These are phyloP conservation scores for Hericium erinaceus DNA, from an alignment of 768 basidiomycete genomes.

Conservation along the genomic window DNA sequence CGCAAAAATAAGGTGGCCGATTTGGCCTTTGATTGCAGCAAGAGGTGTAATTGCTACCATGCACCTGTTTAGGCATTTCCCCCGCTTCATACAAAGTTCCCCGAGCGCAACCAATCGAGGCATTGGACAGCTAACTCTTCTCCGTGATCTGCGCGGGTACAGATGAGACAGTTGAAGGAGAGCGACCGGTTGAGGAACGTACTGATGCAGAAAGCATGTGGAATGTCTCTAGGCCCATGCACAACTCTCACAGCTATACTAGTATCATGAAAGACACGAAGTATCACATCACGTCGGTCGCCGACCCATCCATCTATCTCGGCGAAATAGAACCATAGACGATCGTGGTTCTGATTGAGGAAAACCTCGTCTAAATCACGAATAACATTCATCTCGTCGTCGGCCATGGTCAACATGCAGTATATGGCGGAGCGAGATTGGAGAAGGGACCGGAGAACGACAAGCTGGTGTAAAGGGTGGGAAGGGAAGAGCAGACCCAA, in stretches of 20 bases:
- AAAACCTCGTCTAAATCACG: slow-evolving; percentile 38
- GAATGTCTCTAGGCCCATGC: slow-evolving; percentile 39
- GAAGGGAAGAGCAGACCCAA: slow-evolving; percentile 36
- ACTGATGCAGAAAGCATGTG: slow-evolving; percentile 74
- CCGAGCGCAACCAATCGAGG: not conserved
- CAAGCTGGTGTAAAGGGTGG: slow-evolving; percentile 41
- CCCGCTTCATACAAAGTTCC: not conserved
- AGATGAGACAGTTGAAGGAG: not conserved
- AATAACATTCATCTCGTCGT: slow-evolving; percentile 62
- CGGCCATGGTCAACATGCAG: slow-evolving; percentile 49
- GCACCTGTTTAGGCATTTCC: too few relatives aligned
- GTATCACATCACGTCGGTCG: slow-evolving; percentile 35
- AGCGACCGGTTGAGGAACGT: slow-evolving; percentile 17
- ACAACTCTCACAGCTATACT: slow-evolving; percentile 30
- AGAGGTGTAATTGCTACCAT: too few relatives aligned
- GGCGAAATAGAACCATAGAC: slow-evolving; percentile 50
- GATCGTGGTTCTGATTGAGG: slow-evolving; percentile 29
- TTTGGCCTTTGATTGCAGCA: too few relatives aligned
- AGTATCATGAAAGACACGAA: slow-evolving; percentile 25
- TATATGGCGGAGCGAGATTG: slow-evolving; percentile 41
- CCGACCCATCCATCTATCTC: slow-evolving; percentile 64
- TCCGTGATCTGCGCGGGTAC: not conserved
- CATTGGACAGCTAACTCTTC: not conserved
- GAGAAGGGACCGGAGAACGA: slow-evolving; percentile 40
- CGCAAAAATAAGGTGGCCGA: too few relatives aligned